A percentile compares a stretch with the other conserved stretches of the same genome.
Conservation (phyloP, 345 rosid species). For the Rhizophora mangle region DNA sequence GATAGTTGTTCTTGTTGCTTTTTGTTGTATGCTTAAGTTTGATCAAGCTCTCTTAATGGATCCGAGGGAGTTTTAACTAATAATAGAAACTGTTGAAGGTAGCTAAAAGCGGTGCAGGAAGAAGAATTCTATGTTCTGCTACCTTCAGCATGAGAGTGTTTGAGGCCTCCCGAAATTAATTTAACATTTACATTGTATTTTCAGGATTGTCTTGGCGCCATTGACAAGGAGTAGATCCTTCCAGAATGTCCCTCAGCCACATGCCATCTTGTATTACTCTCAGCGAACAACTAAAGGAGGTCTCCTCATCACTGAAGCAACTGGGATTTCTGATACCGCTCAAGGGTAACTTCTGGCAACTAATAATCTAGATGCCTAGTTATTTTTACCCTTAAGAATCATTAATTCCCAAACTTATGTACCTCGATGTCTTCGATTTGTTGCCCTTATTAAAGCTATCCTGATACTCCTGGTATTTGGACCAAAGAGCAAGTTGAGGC, state of each 20-base stretch:
- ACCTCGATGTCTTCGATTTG: not conserved
- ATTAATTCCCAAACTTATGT: not conserved
- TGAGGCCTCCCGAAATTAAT: not conserved
- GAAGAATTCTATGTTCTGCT: too few relatives aligned
- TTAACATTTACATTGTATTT: not conserved
- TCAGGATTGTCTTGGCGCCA: slow-evolving; percentile 61
- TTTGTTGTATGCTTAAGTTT: too few relatives aligned
- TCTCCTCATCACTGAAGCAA: slow-evolving; percentile 46
- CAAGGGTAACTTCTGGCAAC: slow-evolving; percentile 30
- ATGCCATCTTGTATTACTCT: slow-evolving; percentile 60
- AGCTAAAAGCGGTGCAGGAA: too few relatives aligned
- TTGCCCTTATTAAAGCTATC: slow-evolving; percentile 7
- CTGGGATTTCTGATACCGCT: slow-evolving; percentile 63
- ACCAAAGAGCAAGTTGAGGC: slow-evolving; percentile 24
- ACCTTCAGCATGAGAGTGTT: too few relatives aligned
- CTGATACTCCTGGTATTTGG: slow-evolving; percentile 22
- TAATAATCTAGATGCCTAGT: not conserved
- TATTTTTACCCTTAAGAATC: not conserved
- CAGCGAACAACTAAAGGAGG: slow-evolving; percentile 60
- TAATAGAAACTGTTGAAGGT: too few relatives aligned
- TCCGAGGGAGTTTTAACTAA: too few relatives aligned
- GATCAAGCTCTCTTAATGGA: too few relatives aligned
- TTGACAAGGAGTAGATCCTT: slow-evolving; percentile 57
- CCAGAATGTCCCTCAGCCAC: slow-evolving; percentile 61
- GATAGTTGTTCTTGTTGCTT: too few relatives aligned